Conservation (phyloP, 805 yeast genomes). For the Debaryomyces maramus region DNA sequence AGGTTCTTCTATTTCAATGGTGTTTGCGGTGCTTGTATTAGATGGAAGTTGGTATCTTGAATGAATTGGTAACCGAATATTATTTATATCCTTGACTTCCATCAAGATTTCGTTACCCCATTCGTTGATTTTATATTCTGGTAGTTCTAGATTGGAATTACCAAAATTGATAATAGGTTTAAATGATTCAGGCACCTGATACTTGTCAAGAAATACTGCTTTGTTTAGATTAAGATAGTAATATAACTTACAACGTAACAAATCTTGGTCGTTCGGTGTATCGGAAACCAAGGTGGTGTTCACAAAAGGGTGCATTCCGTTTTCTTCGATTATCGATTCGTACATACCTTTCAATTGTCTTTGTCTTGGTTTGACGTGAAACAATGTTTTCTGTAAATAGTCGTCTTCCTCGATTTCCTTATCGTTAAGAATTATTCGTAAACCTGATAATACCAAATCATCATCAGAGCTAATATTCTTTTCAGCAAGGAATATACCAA, state of each 20-base stretch:
- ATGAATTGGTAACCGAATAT: constrained; percentile 33
- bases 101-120: constrained; percentile 44
- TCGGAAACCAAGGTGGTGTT: constrained; percentile 12
- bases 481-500: constrained; percentile 38
- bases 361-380: constrained; percentile 44
- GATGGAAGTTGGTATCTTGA: constrained; percentile 41
- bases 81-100: constrained; percentile 14
- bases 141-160: constrained; percentile 37
- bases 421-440: constrained; percentile 27
- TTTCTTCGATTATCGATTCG: constrained; percentile 12
- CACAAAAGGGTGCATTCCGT: constrained; percentile 42
- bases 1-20: constrained; percentile 22
- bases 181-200: constrained; percentile 30
- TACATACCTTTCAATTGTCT: constrained; percentile 12
- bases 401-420: constrained; percentile 10
- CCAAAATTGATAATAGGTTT: constrained; percentile 30
- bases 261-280: constrained; percentile 23
- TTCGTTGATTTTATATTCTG: constrained; percentile 33
- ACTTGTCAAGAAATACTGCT: constrained; percentile 38
- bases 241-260: constrained; percentile 31
- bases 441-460: constrained; percentile 38
- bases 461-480: constrained; percentile 26
- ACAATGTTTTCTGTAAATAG: constrained; percentile 34
- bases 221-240: constrained; percentile 32
- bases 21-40: constrained; percentile 9